Percentiles rank a stretch among this genome's conserved stretches.
Evolutionary conservation across 768 basidiomycete species (phyloP).

Genomic region (Clitopilus hobsonii): DNA sequence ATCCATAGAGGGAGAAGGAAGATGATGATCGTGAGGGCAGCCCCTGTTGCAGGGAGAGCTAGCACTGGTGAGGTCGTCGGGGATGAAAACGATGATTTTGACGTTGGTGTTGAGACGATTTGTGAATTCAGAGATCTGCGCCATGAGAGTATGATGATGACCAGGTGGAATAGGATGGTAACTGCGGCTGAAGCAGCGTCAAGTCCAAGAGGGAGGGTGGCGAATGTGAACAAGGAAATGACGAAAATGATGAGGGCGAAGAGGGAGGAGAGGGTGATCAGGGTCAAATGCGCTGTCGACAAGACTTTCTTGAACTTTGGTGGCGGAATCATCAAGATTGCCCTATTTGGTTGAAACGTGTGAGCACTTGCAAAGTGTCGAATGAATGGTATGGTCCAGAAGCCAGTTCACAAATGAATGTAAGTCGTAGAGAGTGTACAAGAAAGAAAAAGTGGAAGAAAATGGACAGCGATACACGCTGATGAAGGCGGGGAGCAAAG

Average conservation of each 20-base stretch:
- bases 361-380: too few relatives aligned
- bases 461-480: too few relatives aligned
- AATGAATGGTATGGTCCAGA: too few relatives aligned
- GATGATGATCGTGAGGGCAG: not conserved
- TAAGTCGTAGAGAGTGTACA: too few relatives aligned
- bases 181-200: constrained; percentile 5
- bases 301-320: not conserved
- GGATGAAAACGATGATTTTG: too few relatives aligned
- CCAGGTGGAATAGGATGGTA: constrained; percentile 7
- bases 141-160: constrained; percentile 6
- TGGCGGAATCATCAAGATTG: constrained; percentile 2
- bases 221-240: constrained; percentile 7
- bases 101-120: not conserved
- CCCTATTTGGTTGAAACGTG: not conserved
- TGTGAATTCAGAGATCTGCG: not conserved
- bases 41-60: not conserved
- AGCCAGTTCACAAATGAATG: too few relatives aligned
- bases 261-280: constrained; percentile 7
- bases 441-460: too few relatives aligned
- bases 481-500: too few relatives aligned
- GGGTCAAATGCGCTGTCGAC: not conserved
- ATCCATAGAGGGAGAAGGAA: not conserved
- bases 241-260: constrained; percentile 7
- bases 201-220: constrained; percentile 9
- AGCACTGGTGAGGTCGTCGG: not conserved